Conservation (phyloP, 495 filamentous ascomycete species). For the Penicillium turbatum region DNA sequence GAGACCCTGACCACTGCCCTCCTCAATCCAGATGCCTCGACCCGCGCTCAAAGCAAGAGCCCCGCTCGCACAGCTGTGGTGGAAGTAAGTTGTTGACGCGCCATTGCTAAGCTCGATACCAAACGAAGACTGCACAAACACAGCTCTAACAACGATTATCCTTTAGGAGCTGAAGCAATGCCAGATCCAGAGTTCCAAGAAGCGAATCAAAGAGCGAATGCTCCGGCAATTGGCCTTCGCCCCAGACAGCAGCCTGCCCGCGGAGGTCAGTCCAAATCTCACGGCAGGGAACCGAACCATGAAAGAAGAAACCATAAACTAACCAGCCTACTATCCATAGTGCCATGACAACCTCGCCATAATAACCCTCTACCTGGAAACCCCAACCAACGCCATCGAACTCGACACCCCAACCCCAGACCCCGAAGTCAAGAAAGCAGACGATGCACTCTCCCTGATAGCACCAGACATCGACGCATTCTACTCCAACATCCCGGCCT, state of each 20-base stretch:
- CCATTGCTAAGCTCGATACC: not conserved
- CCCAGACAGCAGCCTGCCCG: slow-evolving; percentile 28
- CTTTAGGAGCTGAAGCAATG: slow-evolving; percentile 37
- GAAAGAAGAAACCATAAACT: not conserved
- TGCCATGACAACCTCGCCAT: slow-evolving; percentile 36
- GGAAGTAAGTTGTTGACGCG: slow-evolving; percentile 40
- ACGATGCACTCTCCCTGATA: slow-evolving; percentile 33
- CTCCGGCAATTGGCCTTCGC: slow-evolving; percentile 35
- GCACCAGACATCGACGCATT: slow-evolving; percentile 37
- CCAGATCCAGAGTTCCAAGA: slow-evolving; percentile 34
- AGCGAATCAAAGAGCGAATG: slow-evolving; percentile 34
- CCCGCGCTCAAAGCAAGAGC: slow-evolving; percentile 48
- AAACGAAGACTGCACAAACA: not conserved
- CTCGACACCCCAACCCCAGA: slow-evolving; percentile 14
- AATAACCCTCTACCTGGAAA: slow-evolving; percentile 38
- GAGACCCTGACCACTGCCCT: slow-evolving; percentile 53
- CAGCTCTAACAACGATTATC: not conserved
- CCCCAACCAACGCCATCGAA: slow-evolving; percentile 24
- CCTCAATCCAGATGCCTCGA: slow-evolving; percentile 60
- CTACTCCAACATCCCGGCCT: slow-evolving; percentile 29
- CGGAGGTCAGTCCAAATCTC: slow-evolving; percentile 27
- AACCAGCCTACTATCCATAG: slow-evolving; percentile 11
- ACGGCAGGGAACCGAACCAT: not conserved
- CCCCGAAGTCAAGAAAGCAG: slow-evolving; percentile 5
- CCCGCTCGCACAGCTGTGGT: slow-evolving; percentile 50